Evolutionary conservation across 2,329 filamentous ascomycete genomes (phyloP).

Genomic region (Aureobasidium leucospermi): DNA sequence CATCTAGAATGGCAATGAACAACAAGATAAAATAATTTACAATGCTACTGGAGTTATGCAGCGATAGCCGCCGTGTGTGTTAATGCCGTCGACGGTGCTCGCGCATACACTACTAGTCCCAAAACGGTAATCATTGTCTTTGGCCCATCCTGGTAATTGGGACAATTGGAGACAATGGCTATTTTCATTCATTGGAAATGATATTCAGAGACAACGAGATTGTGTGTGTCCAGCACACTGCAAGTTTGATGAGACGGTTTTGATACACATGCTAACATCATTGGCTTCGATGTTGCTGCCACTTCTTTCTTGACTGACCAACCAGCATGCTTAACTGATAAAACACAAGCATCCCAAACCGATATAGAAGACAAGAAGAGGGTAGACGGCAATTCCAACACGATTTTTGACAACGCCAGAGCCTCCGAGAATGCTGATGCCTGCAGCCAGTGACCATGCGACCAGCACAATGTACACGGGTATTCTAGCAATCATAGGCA

Average conservation of each 20-base stretch:
- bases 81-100: neutral
- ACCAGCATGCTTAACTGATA: slow-evolving; percentile 61
- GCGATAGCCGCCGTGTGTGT: neutral
- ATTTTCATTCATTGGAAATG: no score
- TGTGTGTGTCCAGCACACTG: neutral
- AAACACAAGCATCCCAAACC: slow-evolving; percentile 92
- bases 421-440: slow-evolving; percentile 89
- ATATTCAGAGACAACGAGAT: no score
- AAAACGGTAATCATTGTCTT: slow-evolving; percentile 2
- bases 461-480: slow-evolving; percentile 86
- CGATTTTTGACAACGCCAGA: slow-evolving; percentile 94
- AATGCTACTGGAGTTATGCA: neutral
- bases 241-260: neutral
- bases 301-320: neutral
- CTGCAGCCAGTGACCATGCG: slow-evolving; percentile 87
- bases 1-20: neutral
- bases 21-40: neutral
- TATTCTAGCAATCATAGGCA: slow-evolving; percentile 75
- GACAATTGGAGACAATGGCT: no score
- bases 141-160: neutral
- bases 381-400: slow-evolving; percentile 88
- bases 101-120: neutral
- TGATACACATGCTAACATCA: neutral
- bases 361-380: slow-evolving; percentile 90
- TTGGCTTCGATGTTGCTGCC: neutral